These are phyloP conservation scores for Rhodotorula taiwanensis DNA, from an alignment of 768 basidiomycete genomes.

Conservation along the genomic window DNA sequence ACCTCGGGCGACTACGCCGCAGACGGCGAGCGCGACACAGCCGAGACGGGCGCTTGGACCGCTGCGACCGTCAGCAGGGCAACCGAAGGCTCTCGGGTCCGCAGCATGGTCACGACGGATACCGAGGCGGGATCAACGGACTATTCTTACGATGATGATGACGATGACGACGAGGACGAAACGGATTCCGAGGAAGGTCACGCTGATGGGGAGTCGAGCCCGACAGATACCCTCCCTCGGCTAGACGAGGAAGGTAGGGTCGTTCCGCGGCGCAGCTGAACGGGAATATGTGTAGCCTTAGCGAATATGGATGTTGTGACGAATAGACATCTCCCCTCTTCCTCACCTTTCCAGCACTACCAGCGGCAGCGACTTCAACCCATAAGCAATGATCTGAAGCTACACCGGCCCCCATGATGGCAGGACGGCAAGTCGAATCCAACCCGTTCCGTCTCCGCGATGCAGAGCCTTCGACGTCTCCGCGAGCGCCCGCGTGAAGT, in stretches of 20 bases:
- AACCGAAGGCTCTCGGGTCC: constrained; percentile 5
- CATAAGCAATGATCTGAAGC: too few relatives aligned
- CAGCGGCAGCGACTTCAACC: too few relatives aligned
- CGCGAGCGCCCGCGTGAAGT: too few relatives aligned
- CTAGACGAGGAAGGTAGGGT: not conserved
- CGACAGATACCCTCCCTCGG: not conserved
- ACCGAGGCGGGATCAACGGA: constrained; percentile 13
- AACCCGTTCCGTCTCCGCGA: too few relatives aligned
- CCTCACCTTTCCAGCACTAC: too few relatives aligned
- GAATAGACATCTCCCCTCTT: too few relatives aligned
- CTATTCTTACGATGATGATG: constrained; percentile 4
- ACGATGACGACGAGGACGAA: not conserved
- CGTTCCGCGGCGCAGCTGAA: not conserved
- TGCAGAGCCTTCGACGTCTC: too few relatives aligned
- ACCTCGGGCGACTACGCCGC: not conserved
- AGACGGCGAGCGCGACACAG: not conserved
- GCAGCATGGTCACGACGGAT: not conserved
- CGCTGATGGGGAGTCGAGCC: not conserved
- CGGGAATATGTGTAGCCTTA: too few relatives aligned
- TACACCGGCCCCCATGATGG: too few relatives aligned
- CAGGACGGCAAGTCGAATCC: too few relatives aligned
- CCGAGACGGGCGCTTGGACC: not conserved
- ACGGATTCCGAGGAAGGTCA: not conserved
- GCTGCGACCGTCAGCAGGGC: not conserved
- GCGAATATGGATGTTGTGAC: too few relatives aligned